These are phyloP conservation scores for Penicillium corylophilum DNA, from an alignment of 2,329 filamentous ascomycete genomes.

Conservation along the genomic window DNA sequence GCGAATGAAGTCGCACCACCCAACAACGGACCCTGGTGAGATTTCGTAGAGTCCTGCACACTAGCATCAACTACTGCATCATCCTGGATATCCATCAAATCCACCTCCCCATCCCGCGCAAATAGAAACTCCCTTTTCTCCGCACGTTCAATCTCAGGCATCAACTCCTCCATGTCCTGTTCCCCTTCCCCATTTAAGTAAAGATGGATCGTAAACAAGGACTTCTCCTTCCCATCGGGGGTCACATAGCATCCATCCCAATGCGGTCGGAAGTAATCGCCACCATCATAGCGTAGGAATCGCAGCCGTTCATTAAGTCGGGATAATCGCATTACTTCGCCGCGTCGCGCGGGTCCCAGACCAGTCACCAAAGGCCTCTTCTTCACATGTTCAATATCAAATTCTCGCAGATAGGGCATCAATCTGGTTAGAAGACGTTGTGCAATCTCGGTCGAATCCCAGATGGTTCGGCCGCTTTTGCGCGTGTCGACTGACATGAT, in stretches of 20 bases:
- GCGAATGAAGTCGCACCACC: constrained; percentile 58
- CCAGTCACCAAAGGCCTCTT: constrained; percentile 47
- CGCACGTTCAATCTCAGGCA: constrained; percentile 17
- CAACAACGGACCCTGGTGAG: constrained; percentile 40
- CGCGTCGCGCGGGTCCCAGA: constrained; percentile 41
- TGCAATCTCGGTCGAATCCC: constrained; percentile 64
- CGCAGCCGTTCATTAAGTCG: constrained; percentile 71
- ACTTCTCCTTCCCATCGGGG: constrained; percentile 51
- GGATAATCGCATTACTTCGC: constrained; percentile 37
- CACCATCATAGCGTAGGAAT: constrained; percentile 69
- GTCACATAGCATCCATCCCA: constrained; percentile 65
- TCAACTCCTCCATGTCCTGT: constrained; percentile 32
- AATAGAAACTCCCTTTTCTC: constrained; percentile 9
- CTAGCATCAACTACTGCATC: neutral
- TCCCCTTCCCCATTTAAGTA: constrained; percentile 52
- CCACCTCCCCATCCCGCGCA: constrained; percentile 15
- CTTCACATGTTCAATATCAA: constrained; percentile 45
- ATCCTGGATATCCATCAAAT: constrained; percentile 13
- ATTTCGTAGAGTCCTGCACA: no score
- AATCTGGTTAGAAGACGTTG: constrained; percentile 63
- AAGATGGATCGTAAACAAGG: constrained; percentile 57
- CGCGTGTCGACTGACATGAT: constrained; percentile 57
- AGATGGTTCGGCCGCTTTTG: constrained; percentile 75
- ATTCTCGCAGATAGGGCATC: constrained; percentile 47
- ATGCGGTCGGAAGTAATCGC: constrained; percentile 73